These are phyloP conservation scores for Hypoxylon trugodes DNA, from an alignment of 495 filamentous ascomycete species.

Conservation along the genomic window DNA sequence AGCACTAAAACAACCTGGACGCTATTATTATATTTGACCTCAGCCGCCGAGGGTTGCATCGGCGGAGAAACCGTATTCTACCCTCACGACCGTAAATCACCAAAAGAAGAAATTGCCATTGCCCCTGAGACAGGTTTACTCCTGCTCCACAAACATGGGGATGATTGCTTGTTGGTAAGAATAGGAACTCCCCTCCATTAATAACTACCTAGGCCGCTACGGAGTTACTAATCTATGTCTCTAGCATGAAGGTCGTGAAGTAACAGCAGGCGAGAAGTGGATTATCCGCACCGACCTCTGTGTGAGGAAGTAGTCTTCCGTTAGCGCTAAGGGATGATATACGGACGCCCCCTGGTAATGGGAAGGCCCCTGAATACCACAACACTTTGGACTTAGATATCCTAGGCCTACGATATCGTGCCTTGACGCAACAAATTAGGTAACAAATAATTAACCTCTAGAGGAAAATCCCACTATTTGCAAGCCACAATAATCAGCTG, in stretches of 20 bases:
- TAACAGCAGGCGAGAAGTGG: slow-evolving; percentile 88
- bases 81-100: slow-evolving; percentile 68
- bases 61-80: slow-evolving; percentile 96
- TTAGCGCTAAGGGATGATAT: too few species aligned
- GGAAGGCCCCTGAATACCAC: too few species aligned
- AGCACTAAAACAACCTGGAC: slow-evolving; percentile 92
- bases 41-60: slow-evolving; percentile 67
- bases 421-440: too few species aligned
- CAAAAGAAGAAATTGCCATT: slow-evolving; percentile 70
- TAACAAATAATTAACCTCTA: too few species aligned
- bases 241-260: slow-evolving; percentile 82
- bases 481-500: not conserved
- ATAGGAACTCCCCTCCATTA: too few species aligned
- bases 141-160: slow-evolving; percentile 87
- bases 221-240: not conserved
- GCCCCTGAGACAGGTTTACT: slow-evolving; percentile 82
- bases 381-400: too few species aligned
- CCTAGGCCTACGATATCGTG: too few species aligned
- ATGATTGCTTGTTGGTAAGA: slow-evolving; percentile 78
- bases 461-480: too few species aligned
- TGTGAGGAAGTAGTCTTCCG: slow-evolving; percentile 55
- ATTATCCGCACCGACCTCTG: slow-evolving; percentile 89
- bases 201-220: not conserved
- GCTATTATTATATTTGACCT: slow-evolving; percentile 85
- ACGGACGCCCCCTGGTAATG: too few species aligned